Conservation (phyloP, 352 stramenopile species). For the Plasmopara muralis region DNA sequence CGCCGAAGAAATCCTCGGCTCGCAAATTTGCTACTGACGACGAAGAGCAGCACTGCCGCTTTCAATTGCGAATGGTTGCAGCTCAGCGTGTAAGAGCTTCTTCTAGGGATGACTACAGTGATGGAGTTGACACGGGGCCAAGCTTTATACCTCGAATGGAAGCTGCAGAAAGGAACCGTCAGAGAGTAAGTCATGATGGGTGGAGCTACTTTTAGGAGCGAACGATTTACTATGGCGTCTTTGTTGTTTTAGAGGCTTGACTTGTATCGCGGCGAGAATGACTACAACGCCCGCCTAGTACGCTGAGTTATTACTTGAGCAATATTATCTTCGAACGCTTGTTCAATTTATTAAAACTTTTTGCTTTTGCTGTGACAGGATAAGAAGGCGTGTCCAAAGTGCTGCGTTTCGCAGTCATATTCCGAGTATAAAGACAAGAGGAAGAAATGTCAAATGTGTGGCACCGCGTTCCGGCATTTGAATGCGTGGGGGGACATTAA, state of each 20-base stretch:
- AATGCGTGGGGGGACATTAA: constrained; percentile 76
- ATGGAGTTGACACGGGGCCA: constrained; percentile 16
- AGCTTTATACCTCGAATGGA: constrained; percentile 76
- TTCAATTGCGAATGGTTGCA: constrained; percentile 30
- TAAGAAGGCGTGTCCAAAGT: constrained; percentile 76
- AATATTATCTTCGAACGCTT: neutral
- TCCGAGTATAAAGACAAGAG: constrained; percentile 84
- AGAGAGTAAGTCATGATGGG: constrained; percentile 39
- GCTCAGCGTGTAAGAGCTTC: constrained; percentile 12
- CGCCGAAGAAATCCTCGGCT: constrained; percentile 29
- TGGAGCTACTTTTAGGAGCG: neutral
- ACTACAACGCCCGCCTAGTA: constrained; percentile 61
- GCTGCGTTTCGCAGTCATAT: constrained; percentile 61
- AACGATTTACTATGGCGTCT: constrained; percentile 1
- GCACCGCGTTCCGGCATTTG: constrained; percentile 59
- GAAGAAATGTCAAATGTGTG: constrained; percentile 76
- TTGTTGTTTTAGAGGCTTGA: constrained; percentile 49
- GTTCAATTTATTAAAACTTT: neutral
- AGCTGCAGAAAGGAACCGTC: constrained; percentile 64
- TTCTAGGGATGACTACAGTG: constrained; percentile 27
- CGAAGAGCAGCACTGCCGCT: constrained; percentile 68
- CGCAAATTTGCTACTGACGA: constrained; percentile 67
- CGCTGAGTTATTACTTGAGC: neutral
- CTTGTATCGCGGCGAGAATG: constrained; percentile 63
- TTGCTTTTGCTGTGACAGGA: constrained; percentile 29